Conservation (phyloP, 78 protist genomes). For the Dictyostelium brefeldianum region DNA sequence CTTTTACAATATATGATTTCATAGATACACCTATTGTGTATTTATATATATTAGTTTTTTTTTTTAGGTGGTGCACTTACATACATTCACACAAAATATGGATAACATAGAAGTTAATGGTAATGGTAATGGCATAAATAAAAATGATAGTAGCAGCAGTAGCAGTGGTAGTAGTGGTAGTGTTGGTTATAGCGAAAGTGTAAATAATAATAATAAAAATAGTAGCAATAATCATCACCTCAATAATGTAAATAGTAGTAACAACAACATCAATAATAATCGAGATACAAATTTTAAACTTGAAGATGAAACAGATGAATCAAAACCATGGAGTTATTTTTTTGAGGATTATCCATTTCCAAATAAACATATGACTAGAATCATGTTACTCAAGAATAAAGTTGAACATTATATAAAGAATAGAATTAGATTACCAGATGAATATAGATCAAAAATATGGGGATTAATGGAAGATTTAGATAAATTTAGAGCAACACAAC, state of each 20-base stretch:
- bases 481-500: not conserved
- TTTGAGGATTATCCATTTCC: constrained; percentile 33
- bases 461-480: constrained; percentile 39
- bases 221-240: not conserved
- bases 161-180: not conserved
- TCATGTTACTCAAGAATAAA: constrained; percentile 48
- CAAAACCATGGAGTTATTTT: constrained; percentile 30
- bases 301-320: not conserved
- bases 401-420: constrained; percentile 46
- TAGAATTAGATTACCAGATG: constrained; percentile 42
- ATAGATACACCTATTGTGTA: too few species aligned
- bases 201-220: not conserved
- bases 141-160: not conserved
- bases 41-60: too few species aligned
- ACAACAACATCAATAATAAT: not conserved
- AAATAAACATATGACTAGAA: constrained; percentile 37
- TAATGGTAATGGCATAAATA: too few species aligned
- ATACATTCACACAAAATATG: too few species aligned
- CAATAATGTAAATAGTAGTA: not conserved
- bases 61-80: too few species aligned
- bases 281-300: not conserved
- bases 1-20: too few species aligned
- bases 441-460: constrained; percentile 46
- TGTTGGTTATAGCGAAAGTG: not conserved
- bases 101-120: not conserved